These are phyloP conservation scores for Diddensiella caesifluorescens DNA, from an alignment of 805 yeast genomes.

Conservation along the genomic window DNA sequence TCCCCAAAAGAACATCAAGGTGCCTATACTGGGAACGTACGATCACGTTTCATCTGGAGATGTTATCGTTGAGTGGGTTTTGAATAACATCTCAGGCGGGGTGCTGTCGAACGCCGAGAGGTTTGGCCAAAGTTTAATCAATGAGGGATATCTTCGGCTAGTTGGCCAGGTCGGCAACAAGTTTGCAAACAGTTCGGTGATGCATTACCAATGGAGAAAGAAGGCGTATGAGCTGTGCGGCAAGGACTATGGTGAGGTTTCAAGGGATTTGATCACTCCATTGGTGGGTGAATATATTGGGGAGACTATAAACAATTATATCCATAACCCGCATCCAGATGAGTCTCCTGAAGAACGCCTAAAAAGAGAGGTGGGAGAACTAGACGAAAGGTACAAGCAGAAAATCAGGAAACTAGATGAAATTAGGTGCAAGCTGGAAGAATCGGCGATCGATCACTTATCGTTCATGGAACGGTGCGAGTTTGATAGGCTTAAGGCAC, in stretches of 20 bases:
- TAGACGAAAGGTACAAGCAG: constrained; percentile 53
- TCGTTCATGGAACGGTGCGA: constrained; percentile 80
- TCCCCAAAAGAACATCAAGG: constrained; percentile 50
- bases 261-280: constrained; percentile 17
- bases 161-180: constrained; percentile 56
- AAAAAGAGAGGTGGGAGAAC: constrained; percentile 49
- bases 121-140: constrained; percentile 68
- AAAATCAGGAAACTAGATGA: constrained; percentile 57
- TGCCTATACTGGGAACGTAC: constrained; percentile 66
- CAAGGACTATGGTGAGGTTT: constrained; percentile 15
- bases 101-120: constrained; percentile 57
- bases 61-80: constrained; percentile 55
- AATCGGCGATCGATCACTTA: constrained; percentile 60
- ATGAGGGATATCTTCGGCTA: constrained; percentile 53
- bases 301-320: constrained; percentile 26
- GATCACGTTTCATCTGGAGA: constrained; percentile 58
- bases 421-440: constrained; percentile 69
- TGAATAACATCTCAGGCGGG: constrained; percentile 39
- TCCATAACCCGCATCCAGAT: constrained; percentile 35
- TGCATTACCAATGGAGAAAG: constrained; percentile 77
- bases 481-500: constrained; percentile 65
- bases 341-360: constrained; percentile 48
- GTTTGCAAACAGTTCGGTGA: constrained; percentile 70
- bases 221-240: constrained; percentile 55
- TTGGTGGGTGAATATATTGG: constrained; percentile 31